Percentiles rank a stretch among this genome's conserved stretches.
phyloP scores from a whole-genome alignment of 129 eudicot species.

The Cynara cardunculus region DNA sequence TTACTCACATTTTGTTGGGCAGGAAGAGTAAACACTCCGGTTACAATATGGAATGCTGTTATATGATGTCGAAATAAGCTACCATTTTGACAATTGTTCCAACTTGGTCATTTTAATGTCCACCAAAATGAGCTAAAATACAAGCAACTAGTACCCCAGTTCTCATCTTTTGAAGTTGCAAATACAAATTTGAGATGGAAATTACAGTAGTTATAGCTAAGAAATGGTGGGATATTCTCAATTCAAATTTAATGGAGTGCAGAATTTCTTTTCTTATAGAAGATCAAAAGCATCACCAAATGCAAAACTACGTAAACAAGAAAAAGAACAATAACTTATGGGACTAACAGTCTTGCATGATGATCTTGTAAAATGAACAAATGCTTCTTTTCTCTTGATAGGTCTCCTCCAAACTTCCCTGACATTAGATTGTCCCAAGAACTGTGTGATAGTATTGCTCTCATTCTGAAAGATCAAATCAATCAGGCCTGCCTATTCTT shows the following conservation, averaged over 20 bases:
- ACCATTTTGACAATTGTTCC: not conserved
- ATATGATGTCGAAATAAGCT: not conserved
- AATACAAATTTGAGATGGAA: not conserved
- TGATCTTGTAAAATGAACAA: constrained; percentile 4
- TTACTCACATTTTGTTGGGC: not conserved
- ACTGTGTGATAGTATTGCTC: constrained; percentile 41
- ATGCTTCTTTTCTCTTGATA: constrained; percentile 5
- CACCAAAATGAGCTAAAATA: not conserved
- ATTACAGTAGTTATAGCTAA: not conserved
- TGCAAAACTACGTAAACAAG: not conserved
- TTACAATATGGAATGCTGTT: not conserved
- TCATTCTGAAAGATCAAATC: constrained; percentile 37
- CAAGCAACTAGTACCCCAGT: not conserved
- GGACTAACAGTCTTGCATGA: not conserved
- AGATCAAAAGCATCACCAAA: not conserved
- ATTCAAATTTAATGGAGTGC: no score
- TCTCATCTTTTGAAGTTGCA: not conserved
- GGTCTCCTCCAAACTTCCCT: constrained; percentile 65
- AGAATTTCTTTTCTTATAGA: not conserved
- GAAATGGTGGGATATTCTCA: no score
- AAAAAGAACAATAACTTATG: not conserved
- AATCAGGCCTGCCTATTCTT: constrained; percentile 39
- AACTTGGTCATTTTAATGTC: not conserved
- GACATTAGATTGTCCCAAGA: constrained; percentile 56
- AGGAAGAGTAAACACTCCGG: not conserved